Evolutionary conservation across 1,284 basidiomycete genomes (phyloP).

Genomic region (Xerocomus minutiporus): DNA sequence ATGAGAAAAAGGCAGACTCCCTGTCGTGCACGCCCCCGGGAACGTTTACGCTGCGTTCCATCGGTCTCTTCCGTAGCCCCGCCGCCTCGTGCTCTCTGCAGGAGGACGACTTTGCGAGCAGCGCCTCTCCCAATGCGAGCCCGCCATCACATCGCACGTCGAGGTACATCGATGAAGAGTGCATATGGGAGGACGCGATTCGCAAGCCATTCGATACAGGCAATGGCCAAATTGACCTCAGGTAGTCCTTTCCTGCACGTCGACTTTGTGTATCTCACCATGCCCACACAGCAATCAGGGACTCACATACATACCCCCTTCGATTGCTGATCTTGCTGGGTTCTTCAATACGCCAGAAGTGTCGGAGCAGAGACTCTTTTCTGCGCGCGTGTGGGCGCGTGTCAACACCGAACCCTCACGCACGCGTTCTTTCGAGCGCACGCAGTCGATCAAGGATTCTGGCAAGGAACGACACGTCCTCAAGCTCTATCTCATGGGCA

Average conservation of each 20-base stretch:
- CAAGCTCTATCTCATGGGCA: conserved; percentile 31
- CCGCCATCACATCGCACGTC: conserved; percentile 18
- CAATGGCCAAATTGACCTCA: conserved; percentile 32
- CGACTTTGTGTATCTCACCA: conserved; percentile 3
- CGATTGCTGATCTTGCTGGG: conserved; percentile 21
- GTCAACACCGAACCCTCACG: conserved; percentile 24
- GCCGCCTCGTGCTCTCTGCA: conserved; percentile 23
- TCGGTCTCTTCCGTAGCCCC: conserved; percentile 7
- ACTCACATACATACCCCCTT: conserved; percentile 26
- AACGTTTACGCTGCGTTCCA: conserved; percentile 7
- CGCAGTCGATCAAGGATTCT: conserved; percentile 33
- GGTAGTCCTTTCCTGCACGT: conserved; percentile 14
- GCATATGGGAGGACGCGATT: conserved; percentile 29
- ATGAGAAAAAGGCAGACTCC: conserved; percentile 26
- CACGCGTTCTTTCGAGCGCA: conserved; percentile 28
- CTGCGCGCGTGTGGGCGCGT: conserved; percentile 16
- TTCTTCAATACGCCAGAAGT: conserved; percentile 31
- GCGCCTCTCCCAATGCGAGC: conserved; percentile 6
- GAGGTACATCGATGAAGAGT: conserved; percentile 26
- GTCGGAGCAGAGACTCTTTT: conserved; percentile 27
- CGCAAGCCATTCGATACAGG: conserved; percentile 28
- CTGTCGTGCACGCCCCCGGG: conserved; percentile 25
- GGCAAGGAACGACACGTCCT: conserved; percentile 32
- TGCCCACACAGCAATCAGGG: conserved; percentile 18
- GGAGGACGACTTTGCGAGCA: conserved; percentile 19